These are phyloP conservation scores for Globisporangium mamillatum DNA, from an alignment of 352 stramenopile genomes.

Conservation along the genomic window DNA sequence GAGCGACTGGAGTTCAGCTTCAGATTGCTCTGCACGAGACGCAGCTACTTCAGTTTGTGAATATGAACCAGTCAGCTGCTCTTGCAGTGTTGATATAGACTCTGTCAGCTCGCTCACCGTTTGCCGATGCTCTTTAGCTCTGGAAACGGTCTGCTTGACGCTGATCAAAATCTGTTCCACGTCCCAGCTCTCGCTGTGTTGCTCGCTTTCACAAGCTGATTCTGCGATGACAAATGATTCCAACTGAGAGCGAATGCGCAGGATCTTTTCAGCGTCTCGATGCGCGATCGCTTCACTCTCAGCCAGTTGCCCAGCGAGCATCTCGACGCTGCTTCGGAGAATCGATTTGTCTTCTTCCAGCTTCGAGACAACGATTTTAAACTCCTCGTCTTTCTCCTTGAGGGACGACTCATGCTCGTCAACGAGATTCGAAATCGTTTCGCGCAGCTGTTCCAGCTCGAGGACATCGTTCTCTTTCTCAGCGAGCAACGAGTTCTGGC, in stretches of 20 bases:
- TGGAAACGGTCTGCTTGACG: constrained; percentile 9
- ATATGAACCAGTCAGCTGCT: constrained; percentile 6
- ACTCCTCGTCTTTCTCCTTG: constrained; percentile 9
- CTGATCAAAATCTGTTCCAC: constrained; percentile 11
- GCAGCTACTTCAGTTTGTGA: neutral
- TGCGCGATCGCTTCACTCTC: constrained; percentile 20
- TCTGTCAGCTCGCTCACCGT: constrained; percentile 11
- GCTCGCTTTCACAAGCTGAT: neutral
- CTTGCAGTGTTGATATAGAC: constrained; percentile 8
- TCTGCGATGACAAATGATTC: constrained; percentile 15
- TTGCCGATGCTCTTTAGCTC: constrained; percentile 10
- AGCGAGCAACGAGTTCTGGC: constrained; percentile 19
- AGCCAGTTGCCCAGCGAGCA: constrained; percentile 31
- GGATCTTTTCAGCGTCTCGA: constrained; percentile 13
- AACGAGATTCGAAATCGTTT: constrained; percentile 17
- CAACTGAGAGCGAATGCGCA: constrained; percentile 20
- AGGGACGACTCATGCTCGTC: constrained; percentile 13
- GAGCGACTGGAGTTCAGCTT: constrained; percentile 27
- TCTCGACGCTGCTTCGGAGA: constrained; percentile 12
- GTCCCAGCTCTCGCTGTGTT: neutral
- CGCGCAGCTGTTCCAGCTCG: constrained; percentile 19
- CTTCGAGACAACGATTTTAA: neutral
- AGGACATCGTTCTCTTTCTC: constrained; percentile 20
- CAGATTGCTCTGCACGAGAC: constrained; percentile 9
- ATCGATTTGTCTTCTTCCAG: constrained; percentile 13